phyloP scores from a whole-genome alignment of 2,329 filamentous ascomycete genomes.

The Alternaria novae-zelandiae region DNA sequence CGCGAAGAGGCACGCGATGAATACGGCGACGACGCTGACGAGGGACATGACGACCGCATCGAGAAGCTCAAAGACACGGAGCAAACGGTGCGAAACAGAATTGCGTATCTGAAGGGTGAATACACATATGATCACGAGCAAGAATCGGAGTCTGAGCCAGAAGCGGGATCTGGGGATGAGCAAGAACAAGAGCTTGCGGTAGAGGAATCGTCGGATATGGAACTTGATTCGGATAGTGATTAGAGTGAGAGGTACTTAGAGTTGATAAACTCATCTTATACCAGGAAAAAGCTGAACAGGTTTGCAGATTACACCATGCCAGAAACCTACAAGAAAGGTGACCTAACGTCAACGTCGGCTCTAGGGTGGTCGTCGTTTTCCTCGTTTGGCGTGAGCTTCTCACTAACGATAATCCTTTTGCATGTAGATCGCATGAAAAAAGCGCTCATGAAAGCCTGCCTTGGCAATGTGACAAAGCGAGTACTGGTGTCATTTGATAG shows the following conservation, averaged over 20 bases:
- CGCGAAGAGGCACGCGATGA: background rate
- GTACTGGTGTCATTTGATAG: background rate
- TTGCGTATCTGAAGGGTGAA: background rate
- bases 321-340: background rate
- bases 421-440: background rate
- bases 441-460: background rate
- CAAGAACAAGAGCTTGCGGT: background rate
- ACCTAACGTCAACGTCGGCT: background rate
- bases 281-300: too few species aligned
- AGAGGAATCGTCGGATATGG: background rate
- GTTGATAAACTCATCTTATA: rapidly evolving
- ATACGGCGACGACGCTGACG: background rate
- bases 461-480: background rate
- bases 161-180: background rate
- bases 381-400: background rate
- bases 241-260: background rate
- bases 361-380: background rate
- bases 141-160: background rate
- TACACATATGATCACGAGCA: background rate
- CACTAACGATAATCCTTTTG: rapidly evolving
- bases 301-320: too few species aligned
- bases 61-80: background rate
- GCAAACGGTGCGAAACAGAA: background rate
- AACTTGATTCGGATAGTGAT: background rate
- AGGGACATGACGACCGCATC: background rate